Evolutionary conservation across 306 rosid species (phyloP).

Genomic region (Trifolium subterraneum): DNA sequence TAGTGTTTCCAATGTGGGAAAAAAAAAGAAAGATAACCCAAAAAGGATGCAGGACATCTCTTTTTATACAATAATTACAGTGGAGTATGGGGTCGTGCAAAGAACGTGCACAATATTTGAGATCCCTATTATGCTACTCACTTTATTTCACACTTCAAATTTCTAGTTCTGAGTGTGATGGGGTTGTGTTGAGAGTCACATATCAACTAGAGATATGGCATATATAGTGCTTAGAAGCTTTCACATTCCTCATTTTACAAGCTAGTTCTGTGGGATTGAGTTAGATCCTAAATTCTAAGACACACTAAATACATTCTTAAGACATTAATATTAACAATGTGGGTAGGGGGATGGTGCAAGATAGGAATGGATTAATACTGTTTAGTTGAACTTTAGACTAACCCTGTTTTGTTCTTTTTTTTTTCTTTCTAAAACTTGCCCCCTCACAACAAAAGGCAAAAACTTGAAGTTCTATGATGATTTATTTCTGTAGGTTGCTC

Average conservation of each 20-base stretch:
- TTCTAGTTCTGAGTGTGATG: background rate
- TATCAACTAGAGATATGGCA: background rate
- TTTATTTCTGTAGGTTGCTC: constrained; percentile 74
- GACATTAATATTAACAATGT: constrained; percentile 7
- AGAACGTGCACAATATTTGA: background rate
- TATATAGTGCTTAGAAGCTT: background rate
- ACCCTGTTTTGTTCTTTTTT: background rate
- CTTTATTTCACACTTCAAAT: background rate
- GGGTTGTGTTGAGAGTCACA: background rate
- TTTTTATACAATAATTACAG: background rate
- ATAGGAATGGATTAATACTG: constrained; percentile 14
- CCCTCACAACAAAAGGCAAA: background rate
- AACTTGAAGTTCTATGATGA: constrained; percentile 6
- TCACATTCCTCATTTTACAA: background rate
- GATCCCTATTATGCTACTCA: background rate
- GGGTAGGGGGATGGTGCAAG: constrained; percentile 17
- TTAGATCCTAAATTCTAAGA: background rate
- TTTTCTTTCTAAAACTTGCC: background rate
- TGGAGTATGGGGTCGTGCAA: background rate
- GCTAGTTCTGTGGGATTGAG: background rate
- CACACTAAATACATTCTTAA: background rate
- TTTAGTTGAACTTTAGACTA: constrained; percentile 26
- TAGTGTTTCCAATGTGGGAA: background rate
- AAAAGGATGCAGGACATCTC: background rate
- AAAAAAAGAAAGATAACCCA: background rate